phyloP scores from a whole-genome alignment of 768 basidiomycete genomes.

The Rhodotorula diobovata region DNA sequence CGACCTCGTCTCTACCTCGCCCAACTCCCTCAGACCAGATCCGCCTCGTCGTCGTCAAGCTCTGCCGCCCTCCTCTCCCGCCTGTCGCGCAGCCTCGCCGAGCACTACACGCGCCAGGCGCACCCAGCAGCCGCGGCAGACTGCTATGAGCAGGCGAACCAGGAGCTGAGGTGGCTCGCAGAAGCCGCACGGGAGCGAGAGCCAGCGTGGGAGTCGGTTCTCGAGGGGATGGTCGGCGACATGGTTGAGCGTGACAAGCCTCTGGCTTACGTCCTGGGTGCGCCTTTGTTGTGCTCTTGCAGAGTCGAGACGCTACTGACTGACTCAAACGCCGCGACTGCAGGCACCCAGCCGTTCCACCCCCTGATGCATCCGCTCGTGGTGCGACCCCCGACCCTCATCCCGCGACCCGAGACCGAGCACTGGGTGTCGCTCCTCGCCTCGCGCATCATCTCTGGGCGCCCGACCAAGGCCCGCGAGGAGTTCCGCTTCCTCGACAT shows the following conservation, averaged over 20 bases:
- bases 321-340: no score
- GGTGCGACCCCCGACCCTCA: slow-evolving; percentile 72
- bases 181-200: not conserved
- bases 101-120: not conserved
- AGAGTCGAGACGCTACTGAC: not conserved
- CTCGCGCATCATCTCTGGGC: slow-evolving; percentile 43
- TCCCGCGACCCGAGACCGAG: slow-evolving; percentile 93
- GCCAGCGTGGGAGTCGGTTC: not conserved
- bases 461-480: not conserved
- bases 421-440: slow-evolving; percentile 66
- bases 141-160: not conserved
- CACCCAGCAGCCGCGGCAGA: not conserved
- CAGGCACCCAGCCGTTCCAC: slow-evolving; percentile 83
- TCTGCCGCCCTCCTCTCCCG: not conserved
- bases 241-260: slow-evolving; percentile 36
- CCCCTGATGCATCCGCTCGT: slow-evolving; percentile 61
- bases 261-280: slow-evolving; percentile 35
- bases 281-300: not conserved
- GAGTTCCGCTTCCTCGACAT: slow-evolving; percentile 65
- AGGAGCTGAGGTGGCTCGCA: slow-evolving; percentile 24
- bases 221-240: slow-evolving; percentile 6
- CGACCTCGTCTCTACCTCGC: not conserved
- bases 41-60: not conserved
- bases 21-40: not conserved
- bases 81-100: not conserved